Evolutionary conservation across 345 rosid genomes (phyloP), one percentile per base, ranked within the genome.

Genomic region (Turnera subulata): DNA sequence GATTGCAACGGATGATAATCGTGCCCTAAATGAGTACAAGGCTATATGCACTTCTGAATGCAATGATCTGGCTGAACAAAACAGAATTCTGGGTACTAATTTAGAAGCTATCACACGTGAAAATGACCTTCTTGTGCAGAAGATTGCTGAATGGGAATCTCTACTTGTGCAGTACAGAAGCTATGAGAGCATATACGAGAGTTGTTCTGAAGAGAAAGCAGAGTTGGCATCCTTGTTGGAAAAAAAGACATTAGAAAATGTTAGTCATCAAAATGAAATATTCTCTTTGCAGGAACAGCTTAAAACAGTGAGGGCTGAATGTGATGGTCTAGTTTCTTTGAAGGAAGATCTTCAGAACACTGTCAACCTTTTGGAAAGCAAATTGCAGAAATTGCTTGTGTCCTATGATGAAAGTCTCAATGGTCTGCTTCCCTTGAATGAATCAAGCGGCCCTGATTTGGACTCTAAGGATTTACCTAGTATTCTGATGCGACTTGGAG

Each of bases 91-190:
- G 61, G 88, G 79, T 70, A 72, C 64, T 46, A 78, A 72, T 70
- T 58, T 89, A 66, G 81, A 75, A 65, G 72, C 46, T 68, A 55
- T 73, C 38, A 78, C 82, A 58, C 56, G 61, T 49, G 89, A 89
- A 70, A 89, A 83, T 73, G 64, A 73, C 71, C 74, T 66, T 69
- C 80, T 83, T 49, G 70, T 60, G 38, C 77, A 85, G 77, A 93
- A 86, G 69, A 69, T 89, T 44, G 62, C 74, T 60, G 96, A 88
- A 69, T 72, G 83, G 80, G 95, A 91, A 69, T 65, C 84, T 52
- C 49, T 78, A 67, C 63, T 75, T 60, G 56, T 68, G 63, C 91
- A 82, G 50, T 81, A 60, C 65, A 66, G 65, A 60, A 78, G 66
- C 59, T 84, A 70, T 49, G 65, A 82, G 72, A 68, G 65, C 74